Base-by-base conservation (phyloP, 345 rosid genomes). In the Cardamine occulta region DNA sequence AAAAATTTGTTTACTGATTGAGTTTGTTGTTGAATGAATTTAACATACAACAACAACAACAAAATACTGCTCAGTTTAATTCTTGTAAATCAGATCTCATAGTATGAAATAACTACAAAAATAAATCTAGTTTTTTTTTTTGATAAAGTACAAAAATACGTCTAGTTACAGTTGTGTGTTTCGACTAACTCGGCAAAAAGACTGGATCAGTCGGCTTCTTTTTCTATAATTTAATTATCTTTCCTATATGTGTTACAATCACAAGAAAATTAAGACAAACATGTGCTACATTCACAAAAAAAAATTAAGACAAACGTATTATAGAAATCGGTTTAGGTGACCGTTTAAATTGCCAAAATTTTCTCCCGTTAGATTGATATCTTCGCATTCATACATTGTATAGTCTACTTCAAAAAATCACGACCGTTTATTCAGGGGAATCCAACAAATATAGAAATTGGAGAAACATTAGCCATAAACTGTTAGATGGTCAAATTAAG, bases 401-500 rank as follows among this genome's bases (percentile, higher is more conserved):
- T 29, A 6, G 63, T 74, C 77, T 31, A 73, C 21, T 29, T 29
- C 26, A 54, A 73, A 47, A 45, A 73, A 63, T 54, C 7, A 53
- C 24, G 35, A 31, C 63, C 71, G 66, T 28, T 8, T n/a, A 47
- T 23, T 66, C 42, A 29, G 58, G 58, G 72, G n/a, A 47, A 74
- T 18, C 10, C 67, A 66, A 74, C 53, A 58, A 74, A 58, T 2
- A 5, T 26, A 34, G 34, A 66, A 24, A 56, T 32, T 32, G 18
- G 37, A 55, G 28, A 55, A 47, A 74, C 57, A 74, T 2, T 45
- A 45, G 39, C 51, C 49, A 45, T 65, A 37, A 48, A 74, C 66
- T 66, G 23, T 74, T 54, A 7, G 32, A 24, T 74, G 67, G 73
- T 57, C 73, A 66, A 74, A 63, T 24, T 42, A 63, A 74, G 59